Base-by-base conservation (phyloP, 305 asterid species). In the Ilex paraguariensis region DNA sequence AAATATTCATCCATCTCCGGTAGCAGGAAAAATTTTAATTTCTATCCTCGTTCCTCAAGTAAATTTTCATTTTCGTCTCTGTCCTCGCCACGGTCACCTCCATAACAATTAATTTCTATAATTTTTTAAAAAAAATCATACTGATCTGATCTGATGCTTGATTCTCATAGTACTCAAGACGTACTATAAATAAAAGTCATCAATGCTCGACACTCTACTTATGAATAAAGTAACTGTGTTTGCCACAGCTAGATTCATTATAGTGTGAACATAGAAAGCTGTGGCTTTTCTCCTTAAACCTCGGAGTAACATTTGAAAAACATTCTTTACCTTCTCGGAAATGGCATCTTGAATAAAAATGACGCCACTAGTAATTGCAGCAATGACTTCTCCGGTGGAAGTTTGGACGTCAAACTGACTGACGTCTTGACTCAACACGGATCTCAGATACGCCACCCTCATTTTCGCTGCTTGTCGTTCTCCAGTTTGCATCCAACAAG, bases 401-500 rank as follows among this genome's bases (percentile, higher is more conserved):
- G 95, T 70, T 59, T 94, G 96, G 0, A 93, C 90, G 54, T 94
- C 99, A 21, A 94, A 94, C 15, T 81, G 75, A 70, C 95, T 80
- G 31, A 94, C 86, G 13, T 94, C 99, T 75, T 94, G 96, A 75
- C 73, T 90, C 31, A 94, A 66, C 96, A 94, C 88, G 10, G 84
- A 77, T 62, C 81, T 78, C 66, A 93, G 48, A 74, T 93, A 93
- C 3, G 97, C 93, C 91, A 88, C 86, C 76, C 99, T 87, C 95
- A 93, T 93, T 54, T 93, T 90, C 8, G 93, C 90, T 3, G 99
- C 99, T 81, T 93, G 99, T 56, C 99, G 79, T 68, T 93, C 99
- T 57, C 99, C 99, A 13, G 84, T 74, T 39, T 93, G 77, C 99
- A 93, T 93, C 99, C 99, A 93, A 73, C 95, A 93, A 10, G 91